These are phyloP conservation scores for Hypoxylon sp. DNA, from an alignment of 2,329 filamentous ascomycete species.

Conservation along the genomic window DNA sequence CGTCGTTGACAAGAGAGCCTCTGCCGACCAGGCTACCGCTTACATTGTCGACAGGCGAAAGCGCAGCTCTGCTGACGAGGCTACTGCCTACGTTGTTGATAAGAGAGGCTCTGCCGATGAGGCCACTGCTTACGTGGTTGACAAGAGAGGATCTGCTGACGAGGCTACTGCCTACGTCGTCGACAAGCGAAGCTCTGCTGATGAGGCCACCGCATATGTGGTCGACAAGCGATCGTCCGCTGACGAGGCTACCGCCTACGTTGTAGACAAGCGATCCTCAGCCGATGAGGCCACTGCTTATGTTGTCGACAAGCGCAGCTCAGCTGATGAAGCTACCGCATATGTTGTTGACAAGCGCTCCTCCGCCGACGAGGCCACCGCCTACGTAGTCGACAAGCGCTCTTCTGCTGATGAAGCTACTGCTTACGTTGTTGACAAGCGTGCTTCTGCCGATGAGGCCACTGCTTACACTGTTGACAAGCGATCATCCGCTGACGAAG, in stretches of 20 bases:
- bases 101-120: background rate
- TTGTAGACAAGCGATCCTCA: background rate
- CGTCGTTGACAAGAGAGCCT: constrained; percentile 4
- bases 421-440: background rate
- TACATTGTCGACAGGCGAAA: constrained; percentile 1
- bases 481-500: background rate
- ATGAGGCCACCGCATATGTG: background rate
- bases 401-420: background rate
- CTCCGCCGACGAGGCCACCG: background rate
- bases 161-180: background rate
- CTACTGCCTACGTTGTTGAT: background rate
- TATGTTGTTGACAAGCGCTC: background rate
- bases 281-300: background rate
- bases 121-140: background rate
- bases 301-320: background rate
- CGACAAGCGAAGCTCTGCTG: background rate
- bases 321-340: background rate
- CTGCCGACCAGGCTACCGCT: background rate
- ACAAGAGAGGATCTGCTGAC: background rate
- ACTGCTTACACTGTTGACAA: background rate
- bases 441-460: background rate
- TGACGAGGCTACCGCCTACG: background rate
- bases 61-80: background rate
- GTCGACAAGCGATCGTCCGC: background rate
- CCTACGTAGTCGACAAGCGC: background rate